These are phyloP conservation scores for Cryphonectria naterciae DNA, from an alignment of 2,329 filamentous ascomycete genomes.

Conservation along the genomic window DNA sequence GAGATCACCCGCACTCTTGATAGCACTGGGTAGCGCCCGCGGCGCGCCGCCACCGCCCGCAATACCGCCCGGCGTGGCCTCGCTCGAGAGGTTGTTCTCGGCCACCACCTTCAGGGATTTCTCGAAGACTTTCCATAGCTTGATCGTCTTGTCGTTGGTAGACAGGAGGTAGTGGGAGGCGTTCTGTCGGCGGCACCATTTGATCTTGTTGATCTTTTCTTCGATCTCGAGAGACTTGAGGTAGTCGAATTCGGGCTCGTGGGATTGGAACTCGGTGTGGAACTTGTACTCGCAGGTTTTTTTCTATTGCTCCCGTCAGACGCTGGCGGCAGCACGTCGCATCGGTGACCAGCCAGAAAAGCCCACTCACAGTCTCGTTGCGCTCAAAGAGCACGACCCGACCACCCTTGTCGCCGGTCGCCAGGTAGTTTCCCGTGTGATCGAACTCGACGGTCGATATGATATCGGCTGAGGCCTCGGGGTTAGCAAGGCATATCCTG, in stretches of 20 bases:
- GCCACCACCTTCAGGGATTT: slow-evolving; percentile 99
- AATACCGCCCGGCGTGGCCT: slow-evolving; percentile 77
- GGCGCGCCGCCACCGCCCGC: slow-evolving; percentile 79
- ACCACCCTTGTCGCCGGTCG: slow-evolving; percentile 88
- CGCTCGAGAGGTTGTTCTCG: slow-evolving; percentile 96
- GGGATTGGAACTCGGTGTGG: slow-evolving; percentile 99
- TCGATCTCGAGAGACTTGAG: slow-evolving; percentile 99
- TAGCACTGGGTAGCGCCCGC: slow-evolving; percentile 73
- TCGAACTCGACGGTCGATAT: slow-evolving; percentile 92
- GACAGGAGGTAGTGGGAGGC: slow-evolving; percentile 97
- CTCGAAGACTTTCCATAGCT: slow-evolving; percentile 99
- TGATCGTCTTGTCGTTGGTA: slow-evolving; percentile 99
- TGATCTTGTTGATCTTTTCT: slow-evolving; percentile 99
- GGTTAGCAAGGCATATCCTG: slow-evolving; percentile 32
- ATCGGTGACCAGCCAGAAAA: background rate
- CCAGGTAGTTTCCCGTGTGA: slow-evolving; percentile 86
- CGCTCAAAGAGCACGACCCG: slow-evolving; percentile 86
- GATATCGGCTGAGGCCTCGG: slow-evolving; percentile 70
- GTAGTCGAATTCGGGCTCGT: slow-evolving; percentile 99
- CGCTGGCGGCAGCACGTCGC: slow-evolving; percentile 8
- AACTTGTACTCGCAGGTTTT: slow-evolving; percentile 99
- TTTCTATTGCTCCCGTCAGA: slow-evolving; percentile 67
- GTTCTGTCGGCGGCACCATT: slow-evolving; percentile 98
- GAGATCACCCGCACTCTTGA: slow-evolving; percentile 79
- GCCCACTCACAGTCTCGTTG: slow-evolving; percentile 84